Percentiles rank a stretch among this genome's conserved stretches.
phyloP scores from a whole-genome alignment of 176 grass and related monocot genomes.

The Aegilops sharonensis region DNA sequence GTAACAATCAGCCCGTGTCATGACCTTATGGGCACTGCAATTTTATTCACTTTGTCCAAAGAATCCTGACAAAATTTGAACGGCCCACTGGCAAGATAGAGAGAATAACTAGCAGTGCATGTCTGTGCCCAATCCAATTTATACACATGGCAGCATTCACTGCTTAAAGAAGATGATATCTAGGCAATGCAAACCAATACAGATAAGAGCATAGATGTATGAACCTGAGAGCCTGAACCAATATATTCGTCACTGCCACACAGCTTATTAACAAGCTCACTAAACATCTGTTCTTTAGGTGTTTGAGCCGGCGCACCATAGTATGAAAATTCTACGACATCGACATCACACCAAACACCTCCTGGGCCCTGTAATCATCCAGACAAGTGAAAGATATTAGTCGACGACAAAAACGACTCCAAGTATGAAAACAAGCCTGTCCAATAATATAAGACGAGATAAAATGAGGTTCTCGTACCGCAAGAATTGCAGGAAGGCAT shows the following conservation, averaged over 20 bases:
- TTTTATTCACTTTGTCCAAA: conserved; percentile 1
- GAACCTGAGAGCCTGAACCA: conserved; percentile 97
- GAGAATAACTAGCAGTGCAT: conserved; percentile 8
- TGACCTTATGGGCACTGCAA: not conserved
- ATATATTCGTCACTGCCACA: conserved; percentile 91
- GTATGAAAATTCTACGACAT: conserved; percentile 98
- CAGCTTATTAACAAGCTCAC: conserved; percentile 82
- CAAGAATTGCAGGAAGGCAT: conserved; percentile 82
- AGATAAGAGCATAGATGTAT: conserved; percentile 27
- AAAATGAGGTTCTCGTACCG: conserved; percentile 41
- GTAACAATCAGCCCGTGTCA: not conserved
- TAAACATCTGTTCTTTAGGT: conserved; percentile 85
- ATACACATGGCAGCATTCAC: conserved; percentile 18
- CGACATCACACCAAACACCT: conserved; percentile 98
- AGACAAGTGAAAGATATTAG: conserved; percentile 32
- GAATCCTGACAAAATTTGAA: conserved; percentile 17
- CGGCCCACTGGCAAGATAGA: not conserved
- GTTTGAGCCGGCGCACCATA: conserved; percentile 88
- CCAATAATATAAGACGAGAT: conserved; percentile 5
- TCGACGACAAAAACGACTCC: not conserved
- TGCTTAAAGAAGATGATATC: not conserved
- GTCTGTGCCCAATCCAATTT: conserved; percentile 12
- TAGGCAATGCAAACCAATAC: conserved; percentile 12
- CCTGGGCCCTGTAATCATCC: conserved; percentile 86
- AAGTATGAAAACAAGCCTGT: conserved; percentile 6